Percentiles rank a stretch among this genome's conserved stretches.
These are phyloP conservation scores for Pleurozium schreberi DNA, from an alignment of 225 moss, liverwort and hornwort genomes.

Conservation along the genomic window DNA sequence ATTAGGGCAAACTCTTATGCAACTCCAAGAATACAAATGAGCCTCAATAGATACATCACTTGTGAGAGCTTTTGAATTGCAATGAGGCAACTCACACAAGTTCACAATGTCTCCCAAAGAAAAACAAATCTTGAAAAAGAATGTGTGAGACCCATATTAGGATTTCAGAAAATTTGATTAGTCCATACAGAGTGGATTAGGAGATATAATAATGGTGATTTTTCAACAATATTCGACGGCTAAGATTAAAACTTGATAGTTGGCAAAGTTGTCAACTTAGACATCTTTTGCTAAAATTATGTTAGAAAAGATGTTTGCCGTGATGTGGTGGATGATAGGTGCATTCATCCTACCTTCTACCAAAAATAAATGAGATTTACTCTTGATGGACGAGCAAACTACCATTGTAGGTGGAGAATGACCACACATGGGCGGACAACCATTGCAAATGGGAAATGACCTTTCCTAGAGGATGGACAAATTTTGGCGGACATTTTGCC, in stretches of 20 bases:
- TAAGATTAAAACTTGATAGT: not conserved
- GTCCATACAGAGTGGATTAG: not conserved
- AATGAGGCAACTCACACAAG: fast-evolving
- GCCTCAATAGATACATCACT: not conserved
- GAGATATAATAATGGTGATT: fast-evolving
- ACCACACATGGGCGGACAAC: no score
- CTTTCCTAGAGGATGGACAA: not conserved
- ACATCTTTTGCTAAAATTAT: not conserved
- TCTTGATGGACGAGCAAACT: fast-evolving
- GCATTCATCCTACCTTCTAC: fast-evolving
- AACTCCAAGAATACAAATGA: not conserved
- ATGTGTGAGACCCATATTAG: not conserved
- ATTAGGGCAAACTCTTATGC: not conserved
- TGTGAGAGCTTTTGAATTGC: not conserved
- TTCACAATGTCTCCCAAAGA: fast-evolving
- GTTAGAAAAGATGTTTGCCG: fast-evolving
- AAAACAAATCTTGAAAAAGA: not conserved
- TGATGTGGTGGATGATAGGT: not conserved
- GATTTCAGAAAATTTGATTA: not conserved
- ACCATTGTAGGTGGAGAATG: not conserved
- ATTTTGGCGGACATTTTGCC: fast-evolving
- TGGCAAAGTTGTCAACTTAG: not conserved
- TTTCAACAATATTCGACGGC: not conserved
- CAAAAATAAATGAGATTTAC: not conserved
- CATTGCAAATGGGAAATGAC: not conserved